A percentile compares a stretch with the other conserved stretches of the same genome.
phyloP scores from a whole-genome alignment of 805 yeast genomes.

The Spathaspora boniae region DNA sequence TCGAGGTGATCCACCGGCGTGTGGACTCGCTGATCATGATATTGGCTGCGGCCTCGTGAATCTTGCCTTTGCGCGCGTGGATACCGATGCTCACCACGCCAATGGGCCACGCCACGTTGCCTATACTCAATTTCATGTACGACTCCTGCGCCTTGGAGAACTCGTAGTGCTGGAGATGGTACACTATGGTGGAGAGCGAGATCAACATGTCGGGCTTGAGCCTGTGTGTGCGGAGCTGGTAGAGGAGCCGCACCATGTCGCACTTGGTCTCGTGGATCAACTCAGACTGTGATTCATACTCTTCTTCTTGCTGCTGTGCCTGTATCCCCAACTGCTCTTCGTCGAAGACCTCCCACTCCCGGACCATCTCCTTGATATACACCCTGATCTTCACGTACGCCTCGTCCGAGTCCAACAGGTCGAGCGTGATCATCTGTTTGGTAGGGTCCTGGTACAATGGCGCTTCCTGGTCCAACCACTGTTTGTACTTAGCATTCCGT shows the following conservation, averaged over 20 bases:
- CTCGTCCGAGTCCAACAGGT: constrained; percentile 4
- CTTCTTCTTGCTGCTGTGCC: constrained; percentile 8
- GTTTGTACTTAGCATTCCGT: constrained; percentile 10
- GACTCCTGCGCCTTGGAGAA: constrained; percentile 57
- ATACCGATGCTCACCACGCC: constrained; percentile 80
- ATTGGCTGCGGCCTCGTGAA: too few relatives aligned
- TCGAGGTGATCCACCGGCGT: constrained; percentile 69
- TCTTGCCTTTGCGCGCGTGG: constrained; percentile 72
- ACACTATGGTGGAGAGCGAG: constrained; percentile 57
- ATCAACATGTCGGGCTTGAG: constrained; percentile 46
- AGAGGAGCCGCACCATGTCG: constrained; percentile 51
- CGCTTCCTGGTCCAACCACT: constrained; percentile 10
- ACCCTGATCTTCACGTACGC: constrained; percentile 41
- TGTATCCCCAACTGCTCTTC: too few relatives aligned
- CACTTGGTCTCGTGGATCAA: constrained; percentile 33
- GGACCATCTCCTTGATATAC: constrained; percentile 44
- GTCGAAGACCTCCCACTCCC: constrained; percentile 36
- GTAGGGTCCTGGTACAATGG: constrained; percentile 9
- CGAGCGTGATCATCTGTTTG: constrained; percentile 2
- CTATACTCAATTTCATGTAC: constrained; percentile 74
- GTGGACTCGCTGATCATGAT: constrained; percentile 78
- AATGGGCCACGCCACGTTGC: constrained; percentile 90
- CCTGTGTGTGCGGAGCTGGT: constrained; percentile 30
- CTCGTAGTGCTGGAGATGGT: constrained; percentile 54
- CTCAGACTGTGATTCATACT: constrained; percentile 2